Conservation (phyloP, 2,329 filamentous ascomycete genomes). For the Phialocephala sp. region DNA sequence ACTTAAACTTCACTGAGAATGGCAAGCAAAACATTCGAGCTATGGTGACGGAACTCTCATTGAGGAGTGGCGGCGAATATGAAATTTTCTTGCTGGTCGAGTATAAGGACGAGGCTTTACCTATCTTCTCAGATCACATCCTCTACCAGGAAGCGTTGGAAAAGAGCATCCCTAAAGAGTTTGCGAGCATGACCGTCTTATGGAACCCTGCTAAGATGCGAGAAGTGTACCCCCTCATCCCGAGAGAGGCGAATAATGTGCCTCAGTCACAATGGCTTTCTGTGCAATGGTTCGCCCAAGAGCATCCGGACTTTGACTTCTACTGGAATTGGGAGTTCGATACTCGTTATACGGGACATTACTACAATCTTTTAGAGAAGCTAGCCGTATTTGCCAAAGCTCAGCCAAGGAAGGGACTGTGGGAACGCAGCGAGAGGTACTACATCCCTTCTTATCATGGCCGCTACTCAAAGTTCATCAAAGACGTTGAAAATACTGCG, state of each 20-base stretch:
- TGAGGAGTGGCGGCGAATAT: slow-evolving; percentile 81
- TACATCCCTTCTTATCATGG: slow-evolving; percentile 75
- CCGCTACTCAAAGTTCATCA: slow-evolving; percentile 70
- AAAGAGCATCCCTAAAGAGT: slow-evolving; percentile 70
- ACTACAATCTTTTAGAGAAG: slow-evolving; percentile 78
- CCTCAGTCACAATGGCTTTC: slow-evolving; percentile 55
- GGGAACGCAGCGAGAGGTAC: slow-evolving; percentile 75
- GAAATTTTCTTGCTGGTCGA: slow-evolving; percentile 82
- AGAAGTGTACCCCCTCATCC: slow-evolving; percentile 77
- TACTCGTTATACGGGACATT: slow-evolving; percentile 77
- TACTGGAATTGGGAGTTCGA: slow-evolving; percentile 74
- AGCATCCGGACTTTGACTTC: slow-evolving; percentile 68
- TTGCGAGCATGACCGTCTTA: slow-evolving; percentile 72
- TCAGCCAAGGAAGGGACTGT: slow-evolving; percentile 74
- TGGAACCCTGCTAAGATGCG: slow-evolving; percentile 79
- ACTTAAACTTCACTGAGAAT: slow-evolving; percentile 77
- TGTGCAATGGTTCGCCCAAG: slow-evolving; percentile 76
- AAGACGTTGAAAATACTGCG: slow-evolving; percentile 57
- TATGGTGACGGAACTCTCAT: slow-evolving; percentile 76
- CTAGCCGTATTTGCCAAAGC: slow-evolving; percentile 65
- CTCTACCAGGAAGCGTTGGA: slow-evolving; percentile 65
- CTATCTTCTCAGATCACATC: slow-evolving; percentile 63
- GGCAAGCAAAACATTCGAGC: slow-evolving; percentile 80
- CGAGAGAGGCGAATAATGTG: slow-evolving; percentile 50
- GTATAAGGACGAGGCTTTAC: slow-evolving; percentile 66